Base-by-base conservation (phyloP, 768 basidiomycete genomes). In the Leccinum barrowsii region DNA sequence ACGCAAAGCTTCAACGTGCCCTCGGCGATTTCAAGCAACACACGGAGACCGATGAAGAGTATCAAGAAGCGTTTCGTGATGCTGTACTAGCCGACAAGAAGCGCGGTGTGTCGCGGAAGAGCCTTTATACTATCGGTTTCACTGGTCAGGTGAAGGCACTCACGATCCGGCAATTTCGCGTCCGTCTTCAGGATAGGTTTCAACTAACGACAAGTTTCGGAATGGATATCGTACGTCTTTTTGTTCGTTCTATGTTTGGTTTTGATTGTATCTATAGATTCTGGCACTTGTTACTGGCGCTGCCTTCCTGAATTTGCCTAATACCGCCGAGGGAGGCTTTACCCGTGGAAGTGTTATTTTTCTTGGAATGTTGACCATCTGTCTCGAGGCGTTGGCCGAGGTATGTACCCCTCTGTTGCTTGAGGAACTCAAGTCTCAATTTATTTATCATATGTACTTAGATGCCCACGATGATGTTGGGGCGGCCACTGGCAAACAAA, bases 341-440 rank as follows among this genome's bases (percentile, higher is more conserved):
- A 93, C 92, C 24, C 84, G 93, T 61, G 92, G 91, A 49, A 80
- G 89, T 73, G 84, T 93, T 30, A 82, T 95, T 54, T 94, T 94
- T 70, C 73, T 80, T 40, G 84, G 84, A 15, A 71, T 91, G 58
- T 71, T 94, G 47, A 82, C 85, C 0, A 85, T 84, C 49, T 82
- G 82, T 67, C 76, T 91, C 54, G 85, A 90, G 64, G 87, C 87
- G 0, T 90, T 90, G 63, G 80, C 82, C 49, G 90, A 88, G 77
- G 81, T 84, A 70, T 26, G 73, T 70, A 53, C 67, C 63, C 55
- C 32, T 52, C 24, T 19, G n/a, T 30, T 4, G 17, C 17, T 58
- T 34, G 54, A 7, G 55, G 21, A 15, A 19, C 8, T 46, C 50
- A 17, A 35, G 21, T 52, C 5, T 35, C 4, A 19, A 54, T 19